Evolutionary conservation across 495 filamentous ascomycete genomes (phyloP).

Genomic region (Evernia prunastri): DNA sequence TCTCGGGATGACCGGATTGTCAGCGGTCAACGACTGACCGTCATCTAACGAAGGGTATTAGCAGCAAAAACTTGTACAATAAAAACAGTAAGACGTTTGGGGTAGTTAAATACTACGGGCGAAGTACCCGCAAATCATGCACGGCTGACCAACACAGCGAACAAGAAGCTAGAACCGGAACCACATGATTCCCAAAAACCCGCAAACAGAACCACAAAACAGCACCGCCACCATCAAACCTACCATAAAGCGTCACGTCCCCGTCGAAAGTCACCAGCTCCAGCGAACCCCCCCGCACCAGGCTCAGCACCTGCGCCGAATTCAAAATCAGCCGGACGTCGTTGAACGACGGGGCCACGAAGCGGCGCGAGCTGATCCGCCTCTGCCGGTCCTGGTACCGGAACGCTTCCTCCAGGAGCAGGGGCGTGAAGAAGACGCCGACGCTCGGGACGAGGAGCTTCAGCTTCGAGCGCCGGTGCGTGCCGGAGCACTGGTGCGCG

Average conservation of each 20-base stretch:
- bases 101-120: not conserved
- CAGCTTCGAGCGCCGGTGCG: constrained; percentile 72
- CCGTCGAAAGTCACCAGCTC: constrained; percentile 93
- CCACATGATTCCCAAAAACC: not conserved
- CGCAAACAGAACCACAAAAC: not conserved
- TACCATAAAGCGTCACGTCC: constrained; percentile 86
- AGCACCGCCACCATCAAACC: not conserved
- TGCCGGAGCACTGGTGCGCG: constrained; percentile 55
- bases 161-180: not conserved
- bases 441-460: constrained; percentile 87
- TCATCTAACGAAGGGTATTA: constrained; percentile 44
- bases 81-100: not conserved
- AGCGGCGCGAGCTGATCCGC: constrained; percentile 83
- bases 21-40: constrained; percentile 64
- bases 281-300: constrained; percentile 60
- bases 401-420: constrained; percentile 83
- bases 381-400: constrained; percentile 77
- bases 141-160: not conserved
- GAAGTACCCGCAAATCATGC: not conserved
- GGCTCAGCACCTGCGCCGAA: constrained; percentile 84
- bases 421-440: constrained; percentile 83
- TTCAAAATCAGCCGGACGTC: constrained; percentile 90
- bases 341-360: constrained; percentile 96
- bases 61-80: not conserved
- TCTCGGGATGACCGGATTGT: constrained; percentile 71